These are phyloP conservation scores for Fusarium armeniacum DNA, from an alignment of 2,329 filamentous ascomycete genomes.

Conservation along the genomic window DNA sequence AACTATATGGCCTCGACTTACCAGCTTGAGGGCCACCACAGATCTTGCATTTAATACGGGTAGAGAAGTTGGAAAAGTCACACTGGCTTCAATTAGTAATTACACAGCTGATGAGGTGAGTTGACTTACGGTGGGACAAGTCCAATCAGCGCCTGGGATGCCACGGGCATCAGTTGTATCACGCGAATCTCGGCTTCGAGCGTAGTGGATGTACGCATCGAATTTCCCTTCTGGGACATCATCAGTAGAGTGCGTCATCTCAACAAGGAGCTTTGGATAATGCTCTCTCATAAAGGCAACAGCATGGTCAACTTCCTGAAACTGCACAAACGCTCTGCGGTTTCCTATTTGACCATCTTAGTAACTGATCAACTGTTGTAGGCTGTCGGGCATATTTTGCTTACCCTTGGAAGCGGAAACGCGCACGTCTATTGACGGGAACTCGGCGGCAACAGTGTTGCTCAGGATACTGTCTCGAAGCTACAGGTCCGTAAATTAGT, in stretches of 20 bases:
- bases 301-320: slow-evolving; percentile 58
- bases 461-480: slow-evolving; percentile 56
- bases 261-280: slow-evolving; percentile 58
- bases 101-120: not conserved
- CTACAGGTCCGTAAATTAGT: slow-evolving; percentile 51
- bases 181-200: slow-evolving; percentile 55
- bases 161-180: slow-evolving; percentile 49
- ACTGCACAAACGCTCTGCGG: slow-evolving; percentile 60
- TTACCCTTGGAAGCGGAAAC: slow-evolving; percentile 56
- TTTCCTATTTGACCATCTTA: slow-evolving; percentile 53
- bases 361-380: slow-evolving; percentile 2
- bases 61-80: slow-evolving; percentile 58
- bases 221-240: slow-evolving; percentile 57
- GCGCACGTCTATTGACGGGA: slow-evolving; percentile 57
- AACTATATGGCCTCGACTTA: slow-evolving; percentile 37
- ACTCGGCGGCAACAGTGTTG: slow-evolving; percentile 55
- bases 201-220: slow-evolving; percentile 59
- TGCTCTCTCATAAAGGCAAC: slow-evolving; percentile 59
- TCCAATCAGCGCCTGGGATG: slow-evolving; percentile 53
- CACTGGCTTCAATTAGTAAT: slow-evolving; percentile 52
- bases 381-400: not conserved
- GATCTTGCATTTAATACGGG: slow-evolving; percentile 56
- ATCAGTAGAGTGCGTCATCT: slow-evolving; percentile 56
- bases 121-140: slow-evolving; percentile 53
- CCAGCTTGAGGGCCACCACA: slow-evolving; percentile 54